phyloP scores from a whole-genome alignment of 306 rosid genomes.

The Sesbania bispinosa region DNA sequence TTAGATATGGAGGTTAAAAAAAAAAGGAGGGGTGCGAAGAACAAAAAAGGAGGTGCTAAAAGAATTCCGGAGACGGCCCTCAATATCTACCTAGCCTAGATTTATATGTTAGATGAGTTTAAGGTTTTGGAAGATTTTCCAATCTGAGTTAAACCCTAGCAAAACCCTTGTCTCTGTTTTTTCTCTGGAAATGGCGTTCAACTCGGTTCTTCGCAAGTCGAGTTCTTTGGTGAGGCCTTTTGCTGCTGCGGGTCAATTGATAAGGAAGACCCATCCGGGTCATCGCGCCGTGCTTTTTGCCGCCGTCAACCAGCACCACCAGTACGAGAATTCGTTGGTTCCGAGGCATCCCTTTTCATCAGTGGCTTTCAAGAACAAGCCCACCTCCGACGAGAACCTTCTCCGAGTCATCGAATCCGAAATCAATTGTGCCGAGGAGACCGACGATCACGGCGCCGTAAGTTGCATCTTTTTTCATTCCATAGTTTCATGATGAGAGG shows the following conservation, averaged over 20 bases:
- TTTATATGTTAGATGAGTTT: background rate
- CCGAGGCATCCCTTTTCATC: constrained; percentile 51
- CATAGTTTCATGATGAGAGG: background rate
- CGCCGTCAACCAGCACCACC: constrained; percentile 38
- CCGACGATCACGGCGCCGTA: constrained; percentile 57
- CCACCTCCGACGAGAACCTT: constrained; percentile 54
- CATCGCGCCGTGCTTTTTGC: constrained; percentile 31
- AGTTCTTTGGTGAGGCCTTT: constrained; percentile 50
- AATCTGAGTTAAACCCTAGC: constrained; percentile 31
- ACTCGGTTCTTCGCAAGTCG: constrained; percentile 66
- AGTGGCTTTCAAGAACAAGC: constrained; percentile 32
- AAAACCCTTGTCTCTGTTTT: constrained; percentile 21
- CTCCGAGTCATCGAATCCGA: constrained; percentile 62
- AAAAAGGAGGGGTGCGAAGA: too few relatives aligned
- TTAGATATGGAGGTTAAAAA: too few relatives aligned
- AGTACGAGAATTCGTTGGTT: background rate
- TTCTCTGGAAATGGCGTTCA: constrained; percentile 50
- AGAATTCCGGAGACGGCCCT: too few relatives aligned
- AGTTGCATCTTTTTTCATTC: background rate
- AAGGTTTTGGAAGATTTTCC: background rate
- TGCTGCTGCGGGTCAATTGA: constrained; percentile 36
- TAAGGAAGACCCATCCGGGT: constrained; percentile 31
- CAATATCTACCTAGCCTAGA: too few relatives aligned
- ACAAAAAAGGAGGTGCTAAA: too few relatives aligned
- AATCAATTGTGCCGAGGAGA: constrained; percentile 56